Conservation (phyloP, 2,329 filamentous ascomycete genomes). For the Pyricularia pennisetigena region DNA sequence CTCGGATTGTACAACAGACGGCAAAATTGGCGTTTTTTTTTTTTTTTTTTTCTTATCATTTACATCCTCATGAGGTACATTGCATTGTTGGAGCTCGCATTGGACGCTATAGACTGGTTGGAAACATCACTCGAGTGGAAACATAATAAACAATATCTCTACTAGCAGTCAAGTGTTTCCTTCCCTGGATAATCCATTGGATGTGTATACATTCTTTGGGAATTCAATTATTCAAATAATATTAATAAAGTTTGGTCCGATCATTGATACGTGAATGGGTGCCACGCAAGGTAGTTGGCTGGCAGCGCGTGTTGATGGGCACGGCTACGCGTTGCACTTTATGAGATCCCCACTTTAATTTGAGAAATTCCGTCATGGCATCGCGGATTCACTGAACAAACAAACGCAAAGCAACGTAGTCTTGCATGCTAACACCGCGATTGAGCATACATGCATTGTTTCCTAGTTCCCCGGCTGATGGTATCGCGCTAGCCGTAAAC, state of each 20-base stretch:
- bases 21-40: background rate
- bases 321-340: background rate
- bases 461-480: background rate
- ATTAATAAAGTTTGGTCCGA: no score
- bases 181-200: no score
- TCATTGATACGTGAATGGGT: background rate
- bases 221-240: no score
- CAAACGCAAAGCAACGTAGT: background rate
- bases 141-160: background rate
- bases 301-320: background rate
- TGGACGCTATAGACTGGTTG: background rate
- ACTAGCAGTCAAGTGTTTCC: background rate
- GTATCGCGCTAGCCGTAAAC: background rate
- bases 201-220: no score
- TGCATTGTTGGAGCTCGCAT: background rate
- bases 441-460: background rate
- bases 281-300: background rate
- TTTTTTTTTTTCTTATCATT: no score
- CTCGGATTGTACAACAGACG: background rate
- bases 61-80: background rate
- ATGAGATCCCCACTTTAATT: background rate
- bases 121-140: background rate
- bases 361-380: slow-evolving; percentile 1
- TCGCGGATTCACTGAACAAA: background rate
- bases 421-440: background rate